A percentile compares a stretch with the other conserved stretches of the same genome.
Evolutionary conservation across 257 asterid species (phyloP).

Genomic region (Solanum peruvianum): DNA sequence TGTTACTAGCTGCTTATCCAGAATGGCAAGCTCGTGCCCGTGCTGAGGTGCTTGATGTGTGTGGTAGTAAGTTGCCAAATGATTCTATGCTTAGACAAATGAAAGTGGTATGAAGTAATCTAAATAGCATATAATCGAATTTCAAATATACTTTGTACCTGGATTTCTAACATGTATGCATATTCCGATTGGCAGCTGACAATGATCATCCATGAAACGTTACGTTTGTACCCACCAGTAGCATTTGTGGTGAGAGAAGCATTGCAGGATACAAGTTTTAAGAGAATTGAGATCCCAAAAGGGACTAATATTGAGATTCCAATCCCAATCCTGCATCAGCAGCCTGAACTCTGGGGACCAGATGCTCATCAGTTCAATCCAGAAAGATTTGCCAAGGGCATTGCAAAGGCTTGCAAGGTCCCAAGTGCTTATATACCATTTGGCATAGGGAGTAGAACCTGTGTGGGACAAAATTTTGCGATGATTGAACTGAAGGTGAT

Average conservation of each 20-base stretch:
- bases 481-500: conserved; percentile 66
- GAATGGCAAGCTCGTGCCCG: conserved; percentile 75
- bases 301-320: conserved; percentile 50
- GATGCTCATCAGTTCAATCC: conserved; percentile 47
- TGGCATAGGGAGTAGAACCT: conserved; percentile 47
- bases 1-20: conserved; percentile 57
- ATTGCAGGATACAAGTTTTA: conserved; percentile 35
- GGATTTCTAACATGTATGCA: neutral
- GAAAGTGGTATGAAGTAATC: conserved; percentile 40
- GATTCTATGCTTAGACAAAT: conserved; percentile 43
- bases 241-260: conserved; percentile 58
- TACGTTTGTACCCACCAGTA: conserved; percentile 65
- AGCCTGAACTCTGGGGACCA: conserved; percentile 41
- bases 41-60: conserved; percentile 47
- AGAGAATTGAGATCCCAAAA: conserved; percentile 38
- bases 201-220: conserved; percentile 56
- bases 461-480: conserved; percentile 63
- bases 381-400: conserved; percentile 50
- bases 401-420: conserved; percentile 44
- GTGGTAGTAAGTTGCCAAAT: conserved; percentile 34
- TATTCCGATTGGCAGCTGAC: conserved; percentile 29
- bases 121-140: neutral
- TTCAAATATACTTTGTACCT: neutral
- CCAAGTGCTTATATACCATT: conserved; percentile 72
- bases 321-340: conserved; percentile 39